These are phyloP conservation scores for Pythium vanterpoolii DNA, from an alignment of 352 stramenopile genomes.

Conservation along the genomic window DNA sequence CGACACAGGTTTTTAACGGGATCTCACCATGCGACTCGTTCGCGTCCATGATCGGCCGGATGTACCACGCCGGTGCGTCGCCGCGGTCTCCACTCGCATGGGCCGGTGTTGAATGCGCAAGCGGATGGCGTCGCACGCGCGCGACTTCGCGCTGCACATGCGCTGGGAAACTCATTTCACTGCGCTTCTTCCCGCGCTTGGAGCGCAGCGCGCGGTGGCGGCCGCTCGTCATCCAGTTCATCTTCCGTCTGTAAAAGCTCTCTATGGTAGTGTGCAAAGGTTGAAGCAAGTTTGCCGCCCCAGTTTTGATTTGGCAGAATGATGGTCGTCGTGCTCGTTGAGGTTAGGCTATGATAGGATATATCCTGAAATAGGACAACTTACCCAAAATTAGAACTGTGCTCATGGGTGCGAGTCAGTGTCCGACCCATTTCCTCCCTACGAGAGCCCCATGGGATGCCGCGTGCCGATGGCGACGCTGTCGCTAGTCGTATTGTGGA, in stretches of 20 bases:
- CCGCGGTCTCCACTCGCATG: background rate
- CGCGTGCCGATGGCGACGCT: background rate
- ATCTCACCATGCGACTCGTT: constrained; percentile 34
- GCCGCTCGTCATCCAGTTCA: constrained; percentile 78
- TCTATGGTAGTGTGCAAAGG: background rate
- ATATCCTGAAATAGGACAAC: background rate
- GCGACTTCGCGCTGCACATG: constrained; percentile 35
- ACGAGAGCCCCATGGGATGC: background rate
- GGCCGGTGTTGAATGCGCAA: background rate
- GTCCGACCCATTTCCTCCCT: background rate
- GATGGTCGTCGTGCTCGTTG: background rate
- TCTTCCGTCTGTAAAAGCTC: background rate
- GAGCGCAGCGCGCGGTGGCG: constrained; percentile 50
- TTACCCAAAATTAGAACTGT: background rate
- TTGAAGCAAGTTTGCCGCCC: constrained; percentile 3
- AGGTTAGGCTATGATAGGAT: background rate
- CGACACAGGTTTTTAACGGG: background rate
- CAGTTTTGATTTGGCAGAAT: background rate
- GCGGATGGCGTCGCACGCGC: constrained; percentile 18
- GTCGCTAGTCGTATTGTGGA: background rate
- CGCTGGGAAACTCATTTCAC: constrained; percentile 52
- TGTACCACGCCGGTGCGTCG: constrained; percentile 47
- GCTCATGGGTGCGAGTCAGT: background rate
- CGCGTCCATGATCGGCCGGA: constrained; percentile 36
- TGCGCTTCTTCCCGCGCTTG: constrained; percentile 33